A percentile compares a stretch with the other conserved stretches of the same genome.
Conservation (phyloP, 345 rosid genomes). For the Aquilaria sinensis region DNA sequence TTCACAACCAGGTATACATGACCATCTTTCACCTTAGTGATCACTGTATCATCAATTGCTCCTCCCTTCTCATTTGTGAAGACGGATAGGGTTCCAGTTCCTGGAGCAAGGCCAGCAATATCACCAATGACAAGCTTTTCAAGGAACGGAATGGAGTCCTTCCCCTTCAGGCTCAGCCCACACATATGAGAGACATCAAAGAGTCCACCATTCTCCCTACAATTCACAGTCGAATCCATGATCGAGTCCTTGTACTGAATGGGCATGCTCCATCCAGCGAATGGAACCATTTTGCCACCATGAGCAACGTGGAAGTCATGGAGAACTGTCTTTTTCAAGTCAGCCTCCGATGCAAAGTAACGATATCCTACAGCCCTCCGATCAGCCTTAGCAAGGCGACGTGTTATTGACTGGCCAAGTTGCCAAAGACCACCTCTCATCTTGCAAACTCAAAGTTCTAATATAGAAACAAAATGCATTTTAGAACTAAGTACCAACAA, state of each 20-base stretch:
- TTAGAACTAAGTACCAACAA: neutral
- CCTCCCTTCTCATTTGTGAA: conserved; percentile 96
- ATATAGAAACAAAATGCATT: conserved; percentile 10
- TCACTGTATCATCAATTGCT: conserved; percentile 92
- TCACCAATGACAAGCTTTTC: conserved; percentile 96
- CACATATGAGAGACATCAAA: conserved; percentile 98
- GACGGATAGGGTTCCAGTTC: conserved; percentile 86
- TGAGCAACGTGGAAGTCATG: conserved; percentile 75
- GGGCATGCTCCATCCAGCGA: conserved; percentile 99
- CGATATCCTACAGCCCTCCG: conserved; percentile 60
- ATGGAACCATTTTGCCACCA: conserved; percentile 98
- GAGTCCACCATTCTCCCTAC: conserved; percentile 82
- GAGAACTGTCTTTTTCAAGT: conserved; percentile 84
- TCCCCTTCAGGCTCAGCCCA: conserved; percentile 94
- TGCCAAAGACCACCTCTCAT: conserved; percentile 99
- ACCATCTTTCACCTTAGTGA: conserved; percentile 77
- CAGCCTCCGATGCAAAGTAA: conserved; percentile 70
- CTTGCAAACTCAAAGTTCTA: conserved; percentile 28
- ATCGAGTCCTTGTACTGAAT: conserved; percentile 96
- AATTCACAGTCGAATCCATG: conserved; percentile 92
- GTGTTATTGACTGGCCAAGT: conserved; percentile 86
- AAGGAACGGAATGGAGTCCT: conserved; percentile 78
- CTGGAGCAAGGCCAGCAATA: conserved; percentile 78
- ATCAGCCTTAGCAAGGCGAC: conserved; percentile 70
- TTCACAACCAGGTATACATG: conserved; percentile 90